phyloP scores from a whole-genome alignment of 106 monocot genomes.

The Triglochin maritima region DNA sequence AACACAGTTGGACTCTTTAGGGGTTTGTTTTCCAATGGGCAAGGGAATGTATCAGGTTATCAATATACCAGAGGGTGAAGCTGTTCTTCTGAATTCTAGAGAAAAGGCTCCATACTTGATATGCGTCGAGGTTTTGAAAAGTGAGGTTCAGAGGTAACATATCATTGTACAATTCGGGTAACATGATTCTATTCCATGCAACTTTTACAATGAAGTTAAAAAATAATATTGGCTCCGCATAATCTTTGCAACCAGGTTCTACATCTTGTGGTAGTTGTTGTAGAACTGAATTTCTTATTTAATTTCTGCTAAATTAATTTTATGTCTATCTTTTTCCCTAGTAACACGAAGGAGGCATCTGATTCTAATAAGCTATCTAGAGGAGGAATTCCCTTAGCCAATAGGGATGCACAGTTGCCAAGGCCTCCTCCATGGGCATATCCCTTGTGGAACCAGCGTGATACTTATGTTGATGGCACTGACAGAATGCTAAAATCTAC shows the following conservation, averaged over 20 bases:
- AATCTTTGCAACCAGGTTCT: neutral
- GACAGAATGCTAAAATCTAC: conserved; percentile 71
- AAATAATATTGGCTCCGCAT: neutral
- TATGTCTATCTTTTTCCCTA: conserved; percentile 21
- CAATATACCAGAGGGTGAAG: conserved; percentile 93
- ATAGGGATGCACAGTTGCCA: conserved; percentile 87
- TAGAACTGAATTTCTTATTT: too few species aligned
- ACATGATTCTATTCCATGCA: neutral
- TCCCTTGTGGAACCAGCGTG: conserved; percentile 70
- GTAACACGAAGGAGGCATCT: conserved; percentile 47
- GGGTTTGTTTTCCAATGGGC: conserved; percentile 99
- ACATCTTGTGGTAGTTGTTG: neutral
- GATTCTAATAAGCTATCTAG: conserved; percentile 70
- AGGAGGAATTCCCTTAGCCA: conserved; percentile 89
- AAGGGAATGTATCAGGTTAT: conserved; percentile 92
- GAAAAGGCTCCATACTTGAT: conserved; percentile 98
- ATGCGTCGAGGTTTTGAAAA: conserved; percentile 95
- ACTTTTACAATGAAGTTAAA: neutral
- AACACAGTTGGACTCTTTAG: conserved; percentile 18
- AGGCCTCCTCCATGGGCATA: conserved; percentile 99
- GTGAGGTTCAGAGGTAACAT: conserved; percentile 70
- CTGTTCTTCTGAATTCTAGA: conserved; percentile 91
- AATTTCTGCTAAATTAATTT: neutral
- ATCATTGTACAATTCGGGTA: neutral
- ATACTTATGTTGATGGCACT: conserved; percentile 42